phyloP scores from a whole-genome alignment of 2,329 filamentous ascomycete genomes.

The Penicillium paneum region DNA sequence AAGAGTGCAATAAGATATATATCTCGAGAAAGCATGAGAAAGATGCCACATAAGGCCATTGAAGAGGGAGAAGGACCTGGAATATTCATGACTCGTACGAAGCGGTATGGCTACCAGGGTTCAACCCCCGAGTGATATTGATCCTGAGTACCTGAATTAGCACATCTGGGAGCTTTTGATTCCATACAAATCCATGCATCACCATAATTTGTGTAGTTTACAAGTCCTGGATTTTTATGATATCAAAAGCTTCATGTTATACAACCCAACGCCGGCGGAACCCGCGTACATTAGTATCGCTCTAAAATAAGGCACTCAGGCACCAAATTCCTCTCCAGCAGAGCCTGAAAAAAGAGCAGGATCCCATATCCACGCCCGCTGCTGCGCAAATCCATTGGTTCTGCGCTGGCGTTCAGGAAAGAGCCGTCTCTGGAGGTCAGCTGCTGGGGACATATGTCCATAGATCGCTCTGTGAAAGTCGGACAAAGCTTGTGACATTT shows the following conservation, averaged over 20 bases:
- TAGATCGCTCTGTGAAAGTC: not conserved
- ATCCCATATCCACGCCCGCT: slow-evolving; percentile 27
- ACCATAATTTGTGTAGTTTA: too few relatives aligned
- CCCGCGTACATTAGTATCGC: too few relatives aligned
- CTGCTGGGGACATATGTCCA: not conserved
- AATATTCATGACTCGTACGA: not conserved
- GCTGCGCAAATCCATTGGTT: slow-evolving; percentile 11
- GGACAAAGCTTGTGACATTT: not conserved
- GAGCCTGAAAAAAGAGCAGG: not conserved
- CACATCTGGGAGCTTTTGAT: too few relatives aligned
- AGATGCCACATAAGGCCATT: not conserved
- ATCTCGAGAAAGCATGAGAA: not conserved
- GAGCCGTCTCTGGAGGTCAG: not conserved
- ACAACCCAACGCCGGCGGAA: too few relatives aligned
- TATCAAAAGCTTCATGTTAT: too few relatives aligned
- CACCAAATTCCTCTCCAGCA: too few relatives aligned
- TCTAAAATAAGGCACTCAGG: too few relatives aligned
- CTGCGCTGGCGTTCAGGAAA: slow-evolving; percentile 2
- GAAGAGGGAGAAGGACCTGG: not conserved
- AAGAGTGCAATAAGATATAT: not conserved
- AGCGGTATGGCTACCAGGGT: too few relatives aligned
- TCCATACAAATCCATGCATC: too few relatives aligned
- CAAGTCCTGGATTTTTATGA: too few relatives aligned
- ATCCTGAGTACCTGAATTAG: too few relatives aligned
- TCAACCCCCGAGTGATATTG: too few relatives aligned